These are phyloP conservation scores for Circinella minor DNA, from an alignment of 371 early-diverging fungal genomes.

Conservation along the genomic window DNA sequence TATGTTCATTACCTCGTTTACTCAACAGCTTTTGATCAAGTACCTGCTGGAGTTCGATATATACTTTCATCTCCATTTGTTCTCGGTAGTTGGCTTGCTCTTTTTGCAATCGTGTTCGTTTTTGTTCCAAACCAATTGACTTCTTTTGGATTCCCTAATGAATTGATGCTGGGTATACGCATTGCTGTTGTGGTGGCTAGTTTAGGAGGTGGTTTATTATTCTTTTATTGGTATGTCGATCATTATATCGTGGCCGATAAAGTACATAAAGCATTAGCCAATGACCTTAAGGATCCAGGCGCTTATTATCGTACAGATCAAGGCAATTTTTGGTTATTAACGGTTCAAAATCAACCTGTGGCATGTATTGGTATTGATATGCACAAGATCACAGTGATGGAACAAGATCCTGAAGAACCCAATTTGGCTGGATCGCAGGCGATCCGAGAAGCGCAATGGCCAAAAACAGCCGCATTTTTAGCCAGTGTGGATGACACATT, in stretches of 20 bases:
- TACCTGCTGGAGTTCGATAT: slow-evolving; percentile 39
- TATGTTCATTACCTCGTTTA: slow-evolving; percentile 49
- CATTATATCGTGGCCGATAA: slow-evolving; percentile 33
- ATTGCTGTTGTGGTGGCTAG: slow-evolving; percentile 29
- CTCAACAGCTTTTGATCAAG: slow-evolving; percentile 48
- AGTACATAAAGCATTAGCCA: slow-evolving; percentile 41
- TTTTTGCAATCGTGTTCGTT: slow-evolving; percentile 23
- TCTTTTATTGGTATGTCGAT: slow-evolving; percentile 43
- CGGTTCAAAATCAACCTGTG: slow-evolving; percentile 44
- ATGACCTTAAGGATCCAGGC: slow-evolving; percentile 44
- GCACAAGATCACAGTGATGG: slow-evolving; percentile 19
- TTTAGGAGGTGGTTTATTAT: slow-evolving; percentile 30
- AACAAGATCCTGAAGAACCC: not conserved
- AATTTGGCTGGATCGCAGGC: slow-evolving; percentile 28
- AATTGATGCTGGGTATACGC: slow-evolving; percentile 19
- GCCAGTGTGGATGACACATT: slow-evolving; percentile 39
- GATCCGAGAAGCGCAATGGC: slow-evolving; percentile 40
- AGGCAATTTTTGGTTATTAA: slow-evolving; percentile 56
- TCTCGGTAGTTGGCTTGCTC: slow-evolving; percentile 23
- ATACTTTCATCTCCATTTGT: slow-evolving; percentile 37
- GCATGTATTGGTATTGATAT: slow-evolving; percentile 53
- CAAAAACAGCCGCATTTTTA: slow-evolving; percentile 27
- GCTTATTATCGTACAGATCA: slow-evolving; percentile 42
- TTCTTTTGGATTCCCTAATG: slow-evolving; percentile 22
- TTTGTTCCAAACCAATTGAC: slow-evolving; percentile 20